These are phyloP conservation scores for Aspergillus nidulans DNA, from an alignment of 495 filamentous ascomycete species.

Conservation along the genomic window DNA sequence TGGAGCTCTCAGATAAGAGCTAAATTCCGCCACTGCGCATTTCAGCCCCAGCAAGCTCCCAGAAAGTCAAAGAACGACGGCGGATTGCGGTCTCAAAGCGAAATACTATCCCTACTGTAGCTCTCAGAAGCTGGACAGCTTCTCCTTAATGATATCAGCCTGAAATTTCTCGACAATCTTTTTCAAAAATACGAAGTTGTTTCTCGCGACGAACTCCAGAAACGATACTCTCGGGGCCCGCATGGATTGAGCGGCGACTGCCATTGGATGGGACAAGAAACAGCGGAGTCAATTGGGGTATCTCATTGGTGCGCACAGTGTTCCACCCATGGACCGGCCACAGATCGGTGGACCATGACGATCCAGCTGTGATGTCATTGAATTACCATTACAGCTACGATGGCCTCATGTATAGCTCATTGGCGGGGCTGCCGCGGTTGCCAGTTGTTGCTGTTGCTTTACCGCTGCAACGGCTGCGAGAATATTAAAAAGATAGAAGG, in stretches of 20 bases:
- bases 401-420: not conserved
- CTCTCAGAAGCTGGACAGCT: not conserved
- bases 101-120: not conserved
- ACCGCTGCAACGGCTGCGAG: not conserved
- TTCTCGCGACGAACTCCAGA: constrained; percentile 8
- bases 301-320: constrained; percentile 25
- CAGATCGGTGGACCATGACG: constrained; percentile 41
- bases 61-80: not conserved
- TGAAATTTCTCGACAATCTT: not conserved
- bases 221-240: constrained; percentile 15
- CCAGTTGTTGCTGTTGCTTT: not conserved
- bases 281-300: constrained; percentile 2
- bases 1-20: not conserved
- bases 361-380: constrained; percentile 20
- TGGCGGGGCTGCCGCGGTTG: not conserved
- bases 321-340: constrained; percentile 30
- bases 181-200: not conserved
- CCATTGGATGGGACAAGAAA: constrained; percentile 26
- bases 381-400: not conserved
- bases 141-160: not conserved
- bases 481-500: not conserved
- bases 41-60: not conserved
- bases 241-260: constrained; percentile 20
- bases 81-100: not conserved
- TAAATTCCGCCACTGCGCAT: not conserved